Percentiles rank a stretch among this genome's conserved stretches.
Conservation (phyloP, 257 asterid species). For the Prunella vulgaris region DNA sequence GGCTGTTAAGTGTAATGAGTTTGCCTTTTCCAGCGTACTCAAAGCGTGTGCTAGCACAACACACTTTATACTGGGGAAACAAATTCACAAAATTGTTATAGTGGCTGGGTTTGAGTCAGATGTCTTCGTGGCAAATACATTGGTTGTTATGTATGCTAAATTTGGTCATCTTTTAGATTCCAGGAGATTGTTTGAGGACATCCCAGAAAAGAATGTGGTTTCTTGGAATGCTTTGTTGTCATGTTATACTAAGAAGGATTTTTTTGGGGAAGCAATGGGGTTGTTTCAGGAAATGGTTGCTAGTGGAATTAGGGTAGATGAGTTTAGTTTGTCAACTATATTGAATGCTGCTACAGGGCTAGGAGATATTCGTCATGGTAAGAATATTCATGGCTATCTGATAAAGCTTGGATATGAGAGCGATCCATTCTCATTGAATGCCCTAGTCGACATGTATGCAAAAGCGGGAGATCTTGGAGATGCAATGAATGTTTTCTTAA, state of each 20-base stretch:
- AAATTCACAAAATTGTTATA: conserved; percentile 59
- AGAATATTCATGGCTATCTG: conserved; percentile 57
- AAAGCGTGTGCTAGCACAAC: conserved; percentile 55
- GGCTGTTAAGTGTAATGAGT: conserved; percentile 59
- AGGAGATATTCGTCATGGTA: conserved; percentile 49
- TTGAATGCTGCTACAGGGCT: conserved; percentile 63
- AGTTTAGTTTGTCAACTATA: conserved; percentile 62
- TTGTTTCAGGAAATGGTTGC: conserved; percentile 60
- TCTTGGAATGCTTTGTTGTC: conserved; percentile 69
- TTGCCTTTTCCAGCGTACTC: conserved; percentile 69
- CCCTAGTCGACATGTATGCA: conserved; percentile 75
- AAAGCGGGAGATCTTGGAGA: conserved; percentile 52
- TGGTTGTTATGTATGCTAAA: conserved; percentile 64
- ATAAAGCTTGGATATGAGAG: conserved; percentile 56
- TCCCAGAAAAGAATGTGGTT: conserved; percentile 60
- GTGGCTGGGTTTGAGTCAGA: conserved; percentile 59
- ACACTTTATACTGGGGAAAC: conserved; percentile 44
- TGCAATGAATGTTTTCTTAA: conserved; percentile 42
- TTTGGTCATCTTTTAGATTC: conserved; percentile 46
- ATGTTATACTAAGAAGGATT: conserved; percentile 47
- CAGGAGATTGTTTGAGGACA: conserved; percentile 61
- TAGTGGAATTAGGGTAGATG: conserved; percentile 57
- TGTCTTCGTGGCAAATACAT: conserved; percentile 60
- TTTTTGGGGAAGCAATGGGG: conserved; percentile 45
- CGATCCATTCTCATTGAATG: conserved; percentile 67